Evolutionary conservation across 176 grass and related monocot species (phyloP), one percentile per base, ranked within the genome.

Genomic region (Aegilops tauschii): DNA sequence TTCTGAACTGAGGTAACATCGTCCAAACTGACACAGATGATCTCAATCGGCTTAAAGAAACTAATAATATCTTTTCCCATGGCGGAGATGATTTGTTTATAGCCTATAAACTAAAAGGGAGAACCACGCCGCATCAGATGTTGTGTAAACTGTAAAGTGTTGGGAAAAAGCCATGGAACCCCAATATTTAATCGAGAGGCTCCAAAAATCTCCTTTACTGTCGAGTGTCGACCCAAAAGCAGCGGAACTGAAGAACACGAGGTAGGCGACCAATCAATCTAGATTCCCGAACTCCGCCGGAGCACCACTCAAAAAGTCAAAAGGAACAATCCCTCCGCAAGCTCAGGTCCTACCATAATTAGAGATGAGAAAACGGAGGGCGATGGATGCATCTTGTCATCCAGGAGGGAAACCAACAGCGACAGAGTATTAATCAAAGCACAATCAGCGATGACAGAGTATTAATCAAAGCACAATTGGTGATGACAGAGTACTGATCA

Each of bases 261-360:
- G 63, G 68, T 69, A 13, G 13, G 62, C 35, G 36, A 37, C 61
- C 69, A 64, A 70, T 52, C 40, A 49, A 82, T 82, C 14, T 30
- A 18, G n/a, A 77, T 83, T 73, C 81, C 63, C 72, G 4, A 29
- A 39, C n/a, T 73, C 25, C 10, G 11, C 18, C 73, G 9, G 25
- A 30, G 30, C 64, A 31, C 79, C 88, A n/a, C 79, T 82, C 23
- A 12, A 82, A 30, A 34, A 71, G 88, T 90, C 84, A 86, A 82
- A 82, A 31, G 9, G 32, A 30, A 23, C 23, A 64, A 82, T 76
- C 35, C 73, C 86, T n/a, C 37, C 9, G 64, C 20, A 21, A 56
- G 21, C 65, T 79, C 32, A 34, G 4, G 4, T 34, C 32, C 32
- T n/a, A 14, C 39, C 17, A 21, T 69, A 64, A 62, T 4, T 45